Evolutionary conservation across 2,329 filamentous ascomycete species (phyloP).

Genomic region (Malbranchea zuffiana): DNA sequence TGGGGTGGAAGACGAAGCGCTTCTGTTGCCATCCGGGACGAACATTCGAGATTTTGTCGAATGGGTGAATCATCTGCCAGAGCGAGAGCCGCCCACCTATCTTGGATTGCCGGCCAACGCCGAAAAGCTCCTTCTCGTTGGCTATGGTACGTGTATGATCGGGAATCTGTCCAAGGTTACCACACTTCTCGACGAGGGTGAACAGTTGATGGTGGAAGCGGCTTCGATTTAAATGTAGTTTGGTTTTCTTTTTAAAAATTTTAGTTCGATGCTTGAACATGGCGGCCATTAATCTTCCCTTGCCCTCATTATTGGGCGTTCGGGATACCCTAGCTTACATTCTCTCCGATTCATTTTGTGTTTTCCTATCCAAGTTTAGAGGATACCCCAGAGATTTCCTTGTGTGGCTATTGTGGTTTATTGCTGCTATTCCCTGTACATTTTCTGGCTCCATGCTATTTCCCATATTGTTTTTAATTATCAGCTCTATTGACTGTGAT

Average conservation of each 20-base stretch:
- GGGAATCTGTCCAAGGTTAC: slow-evolving; percentile 74
- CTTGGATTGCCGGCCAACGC: slow-evolving; percentile 88
- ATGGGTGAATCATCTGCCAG: slow-evolving; percentile 86
- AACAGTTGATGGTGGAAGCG: slow-evolving; percentile 69
- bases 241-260: neutral
- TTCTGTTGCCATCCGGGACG: slow-evolving; percentile 70
- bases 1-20: slow-evolving; percentile 47
- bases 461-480: no score
- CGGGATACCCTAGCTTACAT: no score
- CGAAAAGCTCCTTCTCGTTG: slow-evolving; percentile 86
- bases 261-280: neutral
- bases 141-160: slow-evolving; percentile 75
- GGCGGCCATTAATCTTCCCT: neutral
- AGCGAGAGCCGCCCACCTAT: slow-evolving; percentile 92
- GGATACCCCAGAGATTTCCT: slow-evolving; percentile 1
- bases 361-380: neutral
- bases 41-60: slow-evolving; percentile 73
- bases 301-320: slow-evolving; percentile 6
- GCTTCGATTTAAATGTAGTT: slow-evolving; percentile 17
- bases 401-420: no score
- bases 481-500: no score
- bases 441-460: no score
- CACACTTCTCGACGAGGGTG: slow-evolving; percentile 82
- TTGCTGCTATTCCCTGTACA: no score
- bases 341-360: neutral